A percentile compares a stretch with the other conserved stretches of the same genome.
These are phyloP conservation scores for Geranium rotundifolium DNA, from an alignment of 345 rosid genomes.

Conservation along the genomic window DNA sequence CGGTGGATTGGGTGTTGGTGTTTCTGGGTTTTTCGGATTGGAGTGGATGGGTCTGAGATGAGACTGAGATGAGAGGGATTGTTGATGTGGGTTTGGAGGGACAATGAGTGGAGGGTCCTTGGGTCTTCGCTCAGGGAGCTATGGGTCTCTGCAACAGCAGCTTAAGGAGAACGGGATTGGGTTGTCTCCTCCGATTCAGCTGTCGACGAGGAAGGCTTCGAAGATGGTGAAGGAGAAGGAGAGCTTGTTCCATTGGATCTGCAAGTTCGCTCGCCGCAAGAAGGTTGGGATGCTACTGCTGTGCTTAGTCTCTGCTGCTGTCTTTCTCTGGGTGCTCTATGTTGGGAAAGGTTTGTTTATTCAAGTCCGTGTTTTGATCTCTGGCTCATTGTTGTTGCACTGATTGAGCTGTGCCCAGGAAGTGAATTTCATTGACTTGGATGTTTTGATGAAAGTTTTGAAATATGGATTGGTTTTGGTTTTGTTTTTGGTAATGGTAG, in stretches of 20 bases:
- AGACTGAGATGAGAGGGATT: slow-evolving; percentile 26
- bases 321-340: slow-evolving; percentile 70
- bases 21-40: not conserved
- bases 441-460: too few species aligned
- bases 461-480: too few species aligned
- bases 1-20: not conserved
- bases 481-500: too few species aligned
- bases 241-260: slow-evolving; percentile 68
- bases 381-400: too few species aligned
- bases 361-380: not conserved
- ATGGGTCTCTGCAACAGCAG: slow-evolving; percentile 74
- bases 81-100: slow-evolving; percentile 17
- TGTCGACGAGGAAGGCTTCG: slow-evolving; percentile 44
- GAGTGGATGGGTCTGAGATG: not conserved
- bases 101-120: slow-evolving; percentile 56
- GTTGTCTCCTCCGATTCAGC: slow-evolving; percentile 35
- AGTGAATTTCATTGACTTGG: too few species aligned
- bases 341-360: slow-evolving; percentile 67
- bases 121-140: slow-evolving; percentile 82
- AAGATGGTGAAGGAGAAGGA: slow-evolving; percentile 87
- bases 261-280: slow-evolving; percentile 82
- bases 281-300: slow-evolving; percentile 91
- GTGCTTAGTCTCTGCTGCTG: slow-evolving; percentile 67
- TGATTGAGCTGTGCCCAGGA: too few species aligned
- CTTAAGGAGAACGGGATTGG: slow-evolving; percentile 29